phyloP scores from a whole-genome alignment of 192 early-diverging fungal species.

The Backusella tarrabulga region DNA sequence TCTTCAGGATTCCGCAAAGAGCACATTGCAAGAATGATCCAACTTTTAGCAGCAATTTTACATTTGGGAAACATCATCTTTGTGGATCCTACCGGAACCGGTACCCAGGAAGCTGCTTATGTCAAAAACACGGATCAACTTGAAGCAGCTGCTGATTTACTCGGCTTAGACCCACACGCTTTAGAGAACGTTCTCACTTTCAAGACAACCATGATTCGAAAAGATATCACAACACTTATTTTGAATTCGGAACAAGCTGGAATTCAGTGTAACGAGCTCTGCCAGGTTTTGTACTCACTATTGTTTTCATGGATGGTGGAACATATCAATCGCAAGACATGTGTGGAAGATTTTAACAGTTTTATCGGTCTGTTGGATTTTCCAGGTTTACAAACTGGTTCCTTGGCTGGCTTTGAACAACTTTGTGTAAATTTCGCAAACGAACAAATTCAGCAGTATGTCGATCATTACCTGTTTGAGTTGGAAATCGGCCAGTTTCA shows the following conservation, averaged over 20 bases:
- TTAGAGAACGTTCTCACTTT: slow-evolving; percentile 76
- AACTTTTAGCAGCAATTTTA: slow-evolving; percentile 82
- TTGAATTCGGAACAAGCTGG: slow-evolving; percentile 77
- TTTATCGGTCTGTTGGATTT: slow-evolving; percentile 85
- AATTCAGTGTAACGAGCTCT: slow-evolving; percentile 78
- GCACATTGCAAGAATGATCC: slow-evolving; percentile 73
- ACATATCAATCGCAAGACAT: slow-evolving; percentile 81
- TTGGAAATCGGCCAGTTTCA: slow-evolving; percentile 42
- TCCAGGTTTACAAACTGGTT: slow-evolving; percentile 59
- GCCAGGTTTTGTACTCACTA: slow-evolving; percentile 79
- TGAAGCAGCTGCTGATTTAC: slow-evolving; percentile 71
- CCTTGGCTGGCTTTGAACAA: slow-evolving; percentile 57
- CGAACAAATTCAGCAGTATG: slow-evolving; percentile 63
- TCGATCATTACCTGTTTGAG: slow-evolving; percentile 51
- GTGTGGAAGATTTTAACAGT: slow-evolving; percentile 62
- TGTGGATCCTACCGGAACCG: slow-evolving; percentile 54
- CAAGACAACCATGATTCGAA: slow-evolving; percentile 80
- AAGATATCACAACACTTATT: slow-evolving; percentile 88
- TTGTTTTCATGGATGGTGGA: slow-evolving; percentile 89
- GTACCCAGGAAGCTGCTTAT: slow-evolving; percentile 68
- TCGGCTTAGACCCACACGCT: slow-evolving; percentile 71
- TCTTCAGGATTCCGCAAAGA: slow-evolving; percentile 60
- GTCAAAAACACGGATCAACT: slow-evolving; percentile 77
- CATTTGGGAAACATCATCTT: slow-evolving; percentile 89
- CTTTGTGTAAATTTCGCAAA: slow-evolving; percentile 66